Base-by-base conservation (phyloP, 371 early-diverging fungal species). In the Saksenaea oblongispora region DNA sequence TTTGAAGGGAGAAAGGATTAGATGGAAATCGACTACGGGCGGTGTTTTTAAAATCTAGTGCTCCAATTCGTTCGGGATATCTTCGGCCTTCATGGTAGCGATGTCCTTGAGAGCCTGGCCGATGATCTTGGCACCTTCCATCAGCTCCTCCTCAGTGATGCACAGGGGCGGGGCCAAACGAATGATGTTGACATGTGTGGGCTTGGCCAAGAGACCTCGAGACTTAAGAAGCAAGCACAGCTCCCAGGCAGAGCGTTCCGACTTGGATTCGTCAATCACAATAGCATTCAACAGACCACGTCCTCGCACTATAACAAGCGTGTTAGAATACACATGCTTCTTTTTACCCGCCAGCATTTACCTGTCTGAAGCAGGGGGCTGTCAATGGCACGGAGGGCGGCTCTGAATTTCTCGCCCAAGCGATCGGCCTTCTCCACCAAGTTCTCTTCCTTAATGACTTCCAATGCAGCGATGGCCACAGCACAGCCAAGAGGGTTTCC, bases 131-230 rank as follows among this genome's bases (percentile, higher is more conserved):
- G 93, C 88, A 62, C 94, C 93, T 35, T 89, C 75, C 75, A 84
- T 75, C 15, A 98, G 75, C 70, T 98, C 91, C 67, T 91, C 91
- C 63, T 95, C 94, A 8, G 91, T 93, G 69, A 98, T 97, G 78
- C 87, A 87, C 47, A 98, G 89, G 53, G 98, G 97, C 41, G 99
- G 99, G 2, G 99, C 91, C 34, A 98, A 83, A 28, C 99, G 93
- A 65, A 98, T 98, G 73, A 98, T 97, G 85, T 93, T 96, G 62
- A 89, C 87, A 83, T 98, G 99, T n/a, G 99, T 98, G 37, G 98
- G 99, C 82, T 98, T 98, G 63, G 97, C 96, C 58, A 98, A 85
- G 42, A 98, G 74, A 34, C 98, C 98, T 71, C 91, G 86, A 62
- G 90, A 84, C 76, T 96, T 96, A 67, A 98, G 83, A 58, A 97